phyloP scores from a whole-genome alignment of 768 basidiomycete species.

The Psilocybe azurescens region DNA sequence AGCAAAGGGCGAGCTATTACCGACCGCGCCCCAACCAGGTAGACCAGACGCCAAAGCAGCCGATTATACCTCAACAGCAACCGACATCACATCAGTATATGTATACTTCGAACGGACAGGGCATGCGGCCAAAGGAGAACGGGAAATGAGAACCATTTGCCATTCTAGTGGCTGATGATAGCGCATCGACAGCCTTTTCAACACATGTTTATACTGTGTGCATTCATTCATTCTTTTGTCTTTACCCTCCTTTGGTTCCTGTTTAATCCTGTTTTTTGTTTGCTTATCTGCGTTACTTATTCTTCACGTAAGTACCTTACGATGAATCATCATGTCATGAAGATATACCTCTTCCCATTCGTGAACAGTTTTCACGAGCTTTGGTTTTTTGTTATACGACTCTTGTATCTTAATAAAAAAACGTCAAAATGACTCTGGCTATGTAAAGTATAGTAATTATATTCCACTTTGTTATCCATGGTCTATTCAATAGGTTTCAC shows the following conservation, averaged over 20 bases:
- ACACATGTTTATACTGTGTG: slow-evolving; percentile 1
- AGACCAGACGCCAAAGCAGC: slow-evolving; percentile 19
- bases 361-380: not conserved
- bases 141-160: slow-evolving; percentile 24
- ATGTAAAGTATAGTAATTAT: slow-evolving; percentile 1
- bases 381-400: not conserved
- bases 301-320: not conserved
- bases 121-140: slow-evolving; percentile 28
- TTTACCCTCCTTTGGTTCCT: not conserved
- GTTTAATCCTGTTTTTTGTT: not conserved
- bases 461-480: not conserved
- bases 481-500: no score
- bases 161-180: slow-evolving; percentile 6
- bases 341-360: not conserved
- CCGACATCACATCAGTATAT: slow-evolving; percentile 26
- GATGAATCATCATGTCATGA: not conserved
- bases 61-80: slow-evolving; percentile 16
- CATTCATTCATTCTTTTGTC: not conserved
- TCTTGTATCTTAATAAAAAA: not conserved
- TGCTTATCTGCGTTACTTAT: not conserved
- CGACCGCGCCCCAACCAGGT: slow-evolving; percentile 37
- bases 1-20: slow-evolving; percentile 57
- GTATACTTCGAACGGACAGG: slow-evolving; percentile 29
- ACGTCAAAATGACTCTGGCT: not conserved
- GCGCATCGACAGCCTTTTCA: slow-evolving; percentile 13